Conservation (phyloP, 805 yeast genomes). For the Metschnikowia peoriensis region DNA sequence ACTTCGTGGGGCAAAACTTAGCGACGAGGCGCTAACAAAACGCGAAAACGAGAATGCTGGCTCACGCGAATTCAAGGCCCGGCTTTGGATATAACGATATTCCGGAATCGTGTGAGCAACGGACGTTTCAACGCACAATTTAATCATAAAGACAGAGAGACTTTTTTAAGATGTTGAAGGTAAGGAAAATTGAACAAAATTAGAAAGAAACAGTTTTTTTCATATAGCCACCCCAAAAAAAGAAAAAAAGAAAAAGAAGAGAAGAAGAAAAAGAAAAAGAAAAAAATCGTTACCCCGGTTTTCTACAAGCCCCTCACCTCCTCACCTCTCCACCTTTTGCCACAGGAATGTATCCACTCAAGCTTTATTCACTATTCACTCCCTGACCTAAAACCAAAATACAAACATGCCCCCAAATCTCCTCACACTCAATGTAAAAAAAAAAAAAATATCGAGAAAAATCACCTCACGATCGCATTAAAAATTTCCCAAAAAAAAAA, state of each 20-base stretch:
- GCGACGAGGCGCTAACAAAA: neutral
- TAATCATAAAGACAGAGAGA: too few species aligned
- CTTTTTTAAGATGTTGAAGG: too few species aligned
- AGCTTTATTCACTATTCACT: slow-evolving; percentile 1
- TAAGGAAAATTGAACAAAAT: too few species aligned
- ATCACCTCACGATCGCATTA: too few species aligned
- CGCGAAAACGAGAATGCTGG: neutral
- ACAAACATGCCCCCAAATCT: neutral
- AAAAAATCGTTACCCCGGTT: neutral
- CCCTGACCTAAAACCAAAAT: neutral
- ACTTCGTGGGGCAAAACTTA: neutral
- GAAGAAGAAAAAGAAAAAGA: too few species aligned
- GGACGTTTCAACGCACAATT: too few species aligned
- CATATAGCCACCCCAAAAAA: too few species aligned
- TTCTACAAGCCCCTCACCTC: neutral
- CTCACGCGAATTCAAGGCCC: neutral
- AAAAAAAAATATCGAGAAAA: too few species aligned
- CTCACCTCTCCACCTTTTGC: neutral
- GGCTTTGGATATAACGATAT: too few species aligned
- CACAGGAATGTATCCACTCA: neutral
- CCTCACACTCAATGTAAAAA: neutral
- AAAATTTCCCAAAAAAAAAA: too few species aligned
- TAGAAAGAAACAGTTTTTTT: too few species aligned
- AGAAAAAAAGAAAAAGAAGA: neutral
- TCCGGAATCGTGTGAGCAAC: too few species aligned